Evolutionary conservation across 2,329 filamentous ascomycete species (phyloP), one percentile per base, ranked within the genome.

Genomic region (Chaetomium globosum): DNA sequence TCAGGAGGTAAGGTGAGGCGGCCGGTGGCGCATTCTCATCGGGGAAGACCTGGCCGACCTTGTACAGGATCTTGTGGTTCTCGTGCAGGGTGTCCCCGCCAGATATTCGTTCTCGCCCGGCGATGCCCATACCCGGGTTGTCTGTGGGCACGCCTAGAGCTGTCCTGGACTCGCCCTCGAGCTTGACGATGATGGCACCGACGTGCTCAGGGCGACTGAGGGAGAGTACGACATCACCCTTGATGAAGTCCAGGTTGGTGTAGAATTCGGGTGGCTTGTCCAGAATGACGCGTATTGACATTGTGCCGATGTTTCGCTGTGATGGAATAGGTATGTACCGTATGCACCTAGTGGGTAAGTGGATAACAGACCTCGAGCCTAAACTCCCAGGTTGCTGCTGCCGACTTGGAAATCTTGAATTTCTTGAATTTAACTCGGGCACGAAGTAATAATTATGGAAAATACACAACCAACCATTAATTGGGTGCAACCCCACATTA

Each of bases 91-190:
- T 74, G 65, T 78, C 78, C 26, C 80, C 80, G 13, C 55, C 65
- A 75, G 75, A 71, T 66, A 28, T 70, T 77, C 79, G 71, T 28
- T 78, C 74, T 74, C 75, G 75, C n/a, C 36, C 39, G 72, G 67
- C 60, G 28, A 71, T 63, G 43, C 68, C 71, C 73, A 71, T 56
- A 76, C 61, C 56, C 10, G 72, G 65, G 36, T 80, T 75, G 73
- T 79, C 66, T 71, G 74, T 70, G 71, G 85, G 78, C 68, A 85
- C 75, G 77, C 80, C 75, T 19, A 92, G 78, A 52, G 89, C 83
- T 5, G 90, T 93, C 68, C 83, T 84, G 56, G 87, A 87, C 78
- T 95, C 90, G 70, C 91, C 91, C 74, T 95, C 91, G 36, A 95
- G 85, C 80, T 95, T 95, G 73, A 94, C 90, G 46, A 92, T 82